Evolutionary conservation across 371 early-diverging fungal species (phyloP).

Genomic region (Smittium mucronatum): DNA sequence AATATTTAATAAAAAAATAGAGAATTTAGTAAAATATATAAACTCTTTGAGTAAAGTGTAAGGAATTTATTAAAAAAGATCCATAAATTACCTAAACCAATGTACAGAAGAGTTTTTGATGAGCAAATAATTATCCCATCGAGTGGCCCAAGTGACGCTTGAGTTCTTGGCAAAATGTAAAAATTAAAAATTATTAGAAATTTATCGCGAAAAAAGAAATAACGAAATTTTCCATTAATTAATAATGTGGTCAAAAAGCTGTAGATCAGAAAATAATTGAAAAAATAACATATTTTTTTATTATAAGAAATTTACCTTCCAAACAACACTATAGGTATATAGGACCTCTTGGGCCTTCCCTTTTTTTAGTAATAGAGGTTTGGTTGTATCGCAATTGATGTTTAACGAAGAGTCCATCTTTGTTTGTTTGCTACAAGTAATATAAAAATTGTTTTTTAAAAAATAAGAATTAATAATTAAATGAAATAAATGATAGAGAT

Average conservation of each 20-base stretch:
- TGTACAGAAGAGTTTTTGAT: slow-evolving; percentile 75
- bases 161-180: too few species aligned
- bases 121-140: slow-evolving; percentile 86
- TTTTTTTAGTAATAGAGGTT: slow-evolving; percentile 40
- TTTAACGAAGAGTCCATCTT: slow-evolving; percentile 30
- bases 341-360: slow-evolving; percentile 39
- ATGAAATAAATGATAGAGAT: not conserved
- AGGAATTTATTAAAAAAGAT: not conserved
- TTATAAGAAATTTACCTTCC: too few species aligned
- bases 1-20: too few species aligned
- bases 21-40: too few species aligned
- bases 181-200: too few species aligned
- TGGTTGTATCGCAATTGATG: slow-evolving; percentile 28
- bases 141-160: slow-evolving; percentile 73
- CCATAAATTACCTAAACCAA: slow-evolving; percentile 33
- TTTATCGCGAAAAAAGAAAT: too few species aligned
- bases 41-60: too few species aligned
- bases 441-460: not conserved
- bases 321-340: slow-evolving; percentile 74
- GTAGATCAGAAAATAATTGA: too few species aligned
- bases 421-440: slow-evolving; percentile 37
- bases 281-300: too few species aligned
- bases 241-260: too few species aligned
- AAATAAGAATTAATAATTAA: not conserved
- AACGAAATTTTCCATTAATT: too few species aligned